Conservation (phyloP, 2,329 filamentous ascomycete genomes). For the Aspergillus fischeri region DNA sequence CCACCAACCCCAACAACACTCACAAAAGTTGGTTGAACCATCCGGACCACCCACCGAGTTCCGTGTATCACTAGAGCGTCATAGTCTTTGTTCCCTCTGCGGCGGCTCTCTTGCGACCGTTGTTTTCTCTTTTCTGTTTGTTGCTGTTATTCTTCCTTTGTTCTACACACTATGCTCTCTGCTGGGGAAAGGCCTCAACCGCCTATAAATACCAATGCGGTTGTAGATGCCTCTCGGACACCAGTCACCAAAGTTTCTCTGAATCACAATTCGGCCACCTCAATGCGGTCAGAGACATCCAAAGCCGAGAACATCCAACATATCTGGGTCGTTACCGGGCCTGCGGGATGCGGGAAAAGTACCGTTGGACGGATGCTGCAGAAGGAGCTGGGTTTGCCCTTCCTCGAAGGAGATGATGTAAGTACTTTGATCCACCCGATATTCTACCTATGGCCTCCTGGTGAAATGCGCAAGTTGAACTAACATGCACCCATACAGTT, state of each 20-base stretch:
- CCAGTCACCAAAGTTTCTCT: constrained; percentile 17
- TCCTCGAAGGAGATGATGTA: constrained; percentile 76
- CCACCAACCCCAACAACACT: neutral
- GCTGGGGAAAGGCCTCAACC: constrained; percentile 34
- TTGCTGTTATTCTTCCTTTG: constrained; percentile 6
- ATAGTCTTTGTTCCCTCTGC: constrained; percentile 15
- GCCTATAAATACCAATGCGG: constrained; percentile 19
- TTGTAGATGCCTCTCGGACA: constrained; percentile 19
- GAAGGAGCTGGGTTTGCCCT: constrained; percentile 60
- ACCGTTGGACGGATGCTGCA: constrained; percentile 67
- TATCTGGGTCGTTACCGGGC: constrained; percentile 77
- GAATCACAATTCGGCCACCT: constrained; percentile 14
- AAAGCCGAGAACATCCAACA: constrained; percentile 48
- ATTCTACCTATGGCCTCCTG: neutral
- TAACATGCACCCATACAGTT: constrained; percentile 32
- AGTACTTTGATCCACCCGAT: constrained; percentile 25
- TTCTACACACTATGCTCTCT: constrained; percentile 35
- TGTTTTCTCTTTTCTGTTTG: neutral
- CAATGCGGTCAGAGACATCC: constrained; percentile 10
- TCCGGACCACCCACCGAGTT: neutral
- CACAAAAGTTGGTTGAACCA: constrained; percentile 4
- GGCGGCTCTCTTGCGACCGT: constrained; percentile 8
- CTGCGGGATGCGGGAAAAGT: constrained; percentile 75
- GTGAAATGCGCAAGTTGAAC: neutral
- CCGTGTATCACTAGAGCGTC: constrained; percentile 16